Base-by-base conservation (phyloP, 2,329 filamentous ascomycete species). In the Colletotrichum neosansevieriae region DNA sequence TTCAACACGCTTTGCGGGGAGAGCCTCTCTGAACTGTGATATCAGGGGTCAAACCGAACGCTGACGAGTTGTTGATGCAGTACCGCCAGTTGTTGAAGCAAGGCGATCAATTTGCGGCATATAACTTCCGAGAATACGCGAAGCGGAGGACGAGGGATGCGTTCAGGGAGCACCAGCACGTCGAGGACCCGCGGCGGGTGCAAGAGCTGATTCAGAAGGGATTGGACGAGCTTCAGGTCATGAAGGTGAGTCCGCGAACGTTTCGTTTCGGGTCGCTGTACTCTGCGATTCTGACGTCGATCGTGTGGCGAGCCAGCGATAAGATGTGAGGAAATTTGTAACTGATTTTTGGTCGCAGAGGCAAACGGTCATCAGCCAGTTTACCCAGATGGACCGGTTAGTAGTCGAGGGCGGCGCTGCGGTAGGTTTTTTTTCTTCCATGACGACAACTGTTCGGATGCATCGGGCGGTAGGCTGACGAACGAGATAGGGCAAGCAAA, bases 91-190 rank as follows among this genome's bases (percentile, higher is more conserved):
- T 99, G 75, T 85, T 98, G 75, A 92, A 94, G 74, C 92, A 96
- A 79, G 90, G 94, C 71, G 86, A 87, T 70, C 92, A 97, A 77
- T 98, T 99, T 80, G 89, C 94, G 71, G 89, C 92, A 74, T 99
- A 98, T 85, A 99, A 98, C 83, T 99, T 98, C 86, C 90, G 96
- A 82, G 95, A 98, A 80, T 99, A 99, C 81, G 94, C 96, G 61
- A 92, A 91, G 81, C 91, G 96, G 77, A 89, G 95, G 80, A 97
- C 96, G 78, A 88, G 88, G 78, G 96, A 98, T 84, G 91, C 93
- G 4, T 99, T 98, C 81, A 88, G 92, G 75, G 94, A 97, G 79
- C 87, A 97, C 80, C 87, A 89, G 79, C 78, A 81, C 63, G 91
- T 94, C 75, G 83, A 88, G 51, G 96, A 98, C 76, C 86, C 89